A percentile compares a stretch with the other conserved stretches of the same genome.
Conservation (phyloP, 495 filamentous ascomycete genomes). For the Talaromyces adpressus region DNA sequence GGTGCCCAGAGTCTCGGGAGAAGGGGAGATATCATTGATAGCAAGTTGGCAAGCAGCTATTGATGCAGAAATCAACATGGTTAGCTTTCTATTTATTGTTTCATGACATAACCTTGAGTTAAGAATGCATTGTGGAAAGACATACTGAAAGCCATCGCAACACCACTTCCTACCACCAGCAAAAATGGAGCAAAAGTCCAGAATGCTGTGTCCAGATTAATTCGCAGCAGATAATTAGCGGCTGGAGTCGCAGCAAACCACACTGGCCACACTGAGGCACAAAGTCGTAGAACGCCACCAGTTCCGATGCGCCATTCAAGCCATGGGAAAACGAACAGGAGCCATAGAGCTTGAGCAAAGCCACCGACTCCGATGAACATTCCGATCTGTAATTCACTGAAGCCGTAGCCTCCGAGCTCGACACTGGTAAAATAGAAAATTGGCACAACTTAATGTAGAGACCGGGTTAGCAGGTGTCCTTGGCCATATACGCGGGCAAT, state of each 20-base stretch:
- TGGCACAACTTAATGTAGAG: slow-evolving; percentile 31
- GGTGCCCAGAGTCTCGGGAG: slow-evolving; percentile 49
- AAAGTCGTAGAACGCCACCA: slow-evolving; percentile 48
- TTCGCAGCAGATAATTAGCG: slow-evolving; percentile 44
- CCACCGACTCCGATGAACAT: slow-evolving; percentile 52
- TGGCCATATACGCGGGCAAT: neutral
- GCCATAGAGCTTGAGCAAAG: slow-evolving; percentile 55
- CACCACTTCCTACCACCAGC: slow-evolving; percentile 45
- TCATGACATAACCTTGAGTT: neutral
- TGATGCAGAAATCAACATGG: neutral
- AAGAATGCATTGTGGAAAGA: neutral
- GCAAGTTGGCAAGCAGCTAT: slow-evolving; percentile 54
- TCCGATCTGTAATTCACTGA: slow-evolving; percentile 51
- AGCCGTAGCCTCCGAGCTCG: slow-evolving; percentile 53
- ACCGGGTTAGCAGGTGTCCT: neutral
- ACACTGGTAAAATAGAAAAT: slow-evolving; percentile 56
- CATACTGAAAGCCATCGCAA: slow-evolving; percentile 59
- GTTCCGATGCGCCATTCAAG: slow-evolving; percentile 53
- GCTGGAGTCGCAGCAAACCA: slow-evolving; percentile 47
- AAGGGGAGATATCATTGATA: slow-evolving; percentile 61
- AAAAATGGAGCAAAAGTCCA: slow-evolving; percentile 42
- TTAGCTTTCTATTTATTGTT: neutral
- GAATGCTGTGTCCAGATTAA: slow-evolving; percentile 34
- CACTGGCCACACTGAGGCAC: slow-evolving; percentile 48
- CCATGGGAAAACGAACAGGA: slow-evolving; percentile 54